Evolutionary conservation across 306 rosid species (phyloP).

Genomic region (Pterocarpus macrocarpus): DNA sequence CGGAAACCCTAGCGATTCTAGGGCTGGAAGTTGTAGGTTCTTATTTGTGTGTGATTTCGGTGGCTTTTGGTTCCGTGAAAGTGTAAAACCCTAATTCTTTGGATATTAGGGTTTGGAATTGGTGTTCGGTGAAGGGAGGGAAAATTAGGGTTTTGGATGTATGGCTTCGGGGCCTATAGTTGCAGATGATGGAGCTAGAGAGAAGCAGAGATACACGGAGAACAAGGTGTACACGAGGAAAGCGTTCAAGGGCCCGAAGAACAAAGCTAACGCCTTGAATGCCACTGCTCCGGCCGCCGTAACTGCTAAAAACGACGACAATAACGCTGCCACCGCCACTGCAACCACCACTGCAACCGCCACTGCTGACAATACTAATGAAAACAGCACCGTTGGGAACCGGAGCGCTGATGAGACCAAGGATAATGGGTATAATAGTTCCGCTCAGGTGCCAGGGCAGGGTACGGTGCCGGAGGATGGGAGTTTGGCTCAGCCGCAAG

Average conservation of each 20-base stretch:
- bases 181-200: conserved; percentile 71
- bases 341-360: neutral
- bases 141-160: conserved; percentile 80
- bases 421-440: conserved; percentile 42
- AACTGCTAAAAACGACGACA: conserved; percentile 6
- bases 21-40: conserved; percentile 3
- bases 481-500: conserved; percentile 48
- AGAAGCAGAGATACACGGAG: conserved; percentile 71
- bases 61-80: neutral
- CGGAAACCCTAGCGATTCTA: conserved; percentile 32
- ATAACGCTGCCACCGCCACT: conserved; percentile 8
- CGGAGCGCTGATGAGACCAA: conserved; percentile 22
- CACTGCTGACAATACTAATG: neutral
- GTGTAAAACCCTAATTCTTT: conserved; percentile 36
- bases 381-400: conserved; percentile 7
- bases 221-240: conserved; percentile 79
- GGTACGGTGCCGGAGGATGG: conserved; percentile 50
- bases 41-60: conserved; percentile 23
- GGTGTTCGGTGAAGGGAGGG: neutral
- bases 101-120: conserved; percentile 44
- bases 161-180: conserved; percentile 86
- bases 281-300: conserved; percentile 4
- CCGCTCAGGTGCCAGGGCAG: conserved; percentile 37
- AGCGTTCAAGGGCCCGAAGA: conserved; percentile 66
- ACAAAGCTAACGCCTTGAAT: conserved; percentile 47